phyloP scores from a whole-genome alignment of 1,139 yeast genomes.

The Kodamaea anthophila region DNA sequence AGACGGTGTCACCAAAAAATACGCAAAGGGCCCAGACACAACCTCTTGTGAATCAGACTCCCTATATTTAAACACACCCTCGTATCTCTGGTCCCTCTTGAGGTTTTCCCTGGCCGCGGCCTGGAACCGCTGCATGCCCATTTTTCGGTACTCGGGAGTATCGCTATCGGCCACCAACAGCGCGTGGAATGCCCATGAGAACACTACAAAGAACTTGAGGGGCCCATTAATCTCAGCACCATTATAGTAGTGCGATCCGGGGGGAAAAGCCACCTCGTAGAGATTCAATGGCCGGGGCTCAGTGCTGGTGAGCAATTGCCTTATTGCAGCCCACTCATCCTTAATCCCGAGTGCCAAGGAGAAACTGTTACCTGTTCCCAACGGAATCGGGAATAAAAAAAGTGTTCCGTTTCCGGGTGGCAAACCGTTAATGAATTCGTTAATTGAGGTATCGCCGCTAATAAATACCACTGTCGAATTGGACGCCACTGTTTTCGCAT shows the following conservation, averaged over 20 bases:
- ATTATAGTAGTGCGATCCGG: constrained; percentile 27
- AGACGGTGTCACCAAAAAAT: constrained; percentile 60
- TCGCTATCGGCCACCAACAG: constrained; percentile 77
- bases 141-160: constrained; percentile 54
- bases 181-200: constrained; percentile 86
- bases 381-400: constrained; percentile 52
- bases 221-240: constrained; percentile 12
- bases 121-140: constrained; percentile 62
- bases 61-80: constrained; percentile 29
- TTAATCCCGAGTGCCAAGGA: constrained; percentile 53
- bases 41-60: constrained; percentile 7
- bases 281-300: constrained; percentile 39
- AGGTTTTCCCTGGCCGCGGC: constrained; percentile 60
- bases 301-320: constrained; percentile 31
- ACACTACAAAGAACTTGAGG: constrained; percentile 55
- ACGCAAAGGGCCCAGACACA: constrained; percentile 48
- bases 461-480: constrained; percentile 48
- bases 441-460: constrained; percentile 83
- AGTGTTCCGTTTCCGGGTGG: constrained; percentile 12
- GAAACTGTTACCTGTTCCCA: constrained; percentile 85
- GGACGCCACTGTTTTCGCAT: constrained; percentile 12
- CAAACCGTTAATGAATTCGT: constrained; percentile 64
- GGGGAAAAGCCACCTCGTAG: constrained; percentile 51
- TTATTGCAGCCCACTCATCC: constrained; percentile 33
- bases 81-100: constrained; percentile 41